phyloP scores from a whole-genome alignment of 805 yeast genomes.

The Candida stauntonica region DNA sequence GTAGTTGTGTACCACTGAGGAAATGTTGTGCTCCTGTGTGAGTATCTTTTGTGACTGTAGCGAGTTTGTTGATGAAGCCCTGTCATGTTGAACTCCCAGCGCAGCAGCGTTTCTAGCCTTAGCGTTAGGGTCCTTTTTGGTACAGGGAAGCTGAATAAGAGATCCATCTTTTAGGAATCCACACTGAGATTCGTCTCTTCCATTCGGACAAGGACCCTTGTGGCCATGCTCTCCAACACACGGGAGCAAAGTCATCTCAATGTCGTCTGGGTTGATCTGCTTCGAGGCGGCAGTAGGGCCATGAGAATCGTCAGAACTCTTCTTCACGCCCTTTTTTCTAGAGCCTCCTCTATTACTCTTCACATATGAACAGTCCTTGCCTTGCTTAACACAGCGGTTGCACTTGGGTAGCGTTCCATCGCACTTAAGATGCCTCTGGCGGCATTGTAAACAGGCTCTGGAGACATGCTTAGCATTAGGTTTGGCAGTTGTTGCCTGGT shows the following conservation, averaged over 20 bases:
- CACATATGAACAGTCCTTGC: slow-evolving; percentile 41
- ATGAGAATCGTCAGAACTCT: background rate
- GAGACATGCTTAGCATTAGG: slow-evolving; percentile 37
- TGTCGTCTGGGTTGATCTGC: slow-evolving; percentile 1
- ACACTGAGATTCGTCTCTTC: slow-evolving; percentile 21
- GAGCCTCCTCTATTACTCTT: slow-evolving; percentile 53
- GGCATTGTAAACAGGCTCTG: slow-evolving; percentile 48
- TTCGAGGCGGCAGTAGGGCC: no score
- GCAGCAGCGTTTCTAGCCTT: no score
- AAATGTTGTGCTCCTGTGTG: slow-evolving; percentile 1
- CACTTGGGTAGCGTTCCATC: slow-evolving; percentile 45
- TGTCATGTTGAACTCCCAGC: no score
- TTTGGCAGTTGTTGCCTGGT: slow-evolving; percentile 3
- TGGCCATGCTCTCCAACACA: slow-evolving; percentile 16
- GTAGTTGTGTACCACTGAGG: slow-evolving; percentile 25
- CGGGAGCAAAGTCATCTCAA: slow-evolving; percentile 14
- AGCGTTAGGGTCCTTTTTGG: slow-evolving; percentile 2
- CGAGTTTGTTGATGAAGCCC: background rate
- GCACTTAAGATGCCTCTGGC: slow-evolving; percentile 47
- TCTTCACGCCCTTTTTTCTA: slow-evolving; percentile 42
- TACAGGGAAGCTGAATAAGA: slow-evolving; percentile 22
- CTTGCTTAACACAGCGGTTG: slow-evolving; percentile 34
- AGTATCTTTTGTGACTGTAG: slow-evolving; percentile 4
- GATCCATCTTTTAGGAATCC: slow-evolving; percentile 16
- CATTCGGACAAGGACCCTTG: slow-evolving; percentile 22